Evolutionary conservation across 1,284 basidiomycete genomes (phyloP).

Genomic region (Heterobasidion occidentale): DNA sequence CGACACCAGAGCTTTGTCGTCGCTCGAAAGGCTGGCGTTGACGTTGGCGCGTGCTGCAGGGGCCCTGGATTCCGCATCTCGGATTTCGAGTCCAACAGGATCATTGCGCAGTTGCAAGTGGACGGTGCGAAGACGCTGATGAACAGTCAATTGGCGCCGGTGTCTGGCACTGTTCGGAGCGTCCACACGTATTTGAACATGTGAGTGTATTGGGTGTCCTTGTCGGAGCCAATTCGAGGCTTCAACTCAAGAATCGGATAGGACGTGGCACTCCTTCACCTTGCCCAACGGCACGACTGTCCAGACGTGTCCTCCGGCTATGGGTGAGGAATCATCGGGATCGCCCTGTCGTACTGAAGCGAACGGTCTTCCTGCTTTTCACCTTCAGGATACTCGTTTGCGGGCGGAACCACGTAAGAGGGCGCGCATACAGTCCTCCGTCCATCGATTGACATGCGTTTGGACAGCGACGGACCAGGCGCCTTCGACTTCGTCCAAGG

Average conservation of each 20-base stretch:
- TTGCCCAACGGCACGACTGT: conserved; percentile 62
- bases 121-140: conserved; percentile 58
- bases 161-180: conserved; percentile 54
- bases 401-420: conserved; percentile 69
- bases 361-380: background rate
- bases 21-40: background rate
- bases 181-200: conserved; percentile 65
- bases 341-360: background rate
- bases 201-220: conserved; percentile 28
- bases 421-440: conserved; percentile 13
- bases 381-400: conserved; percentile 33
- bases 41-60: conserved; percentile 23
- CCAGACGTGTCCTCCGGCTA: conserved; percentile 71
- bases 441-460: background rate
- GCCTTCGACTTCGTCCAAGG: conserved; percentile 80
- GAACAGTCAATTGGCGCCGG: conserved; percentile 32
- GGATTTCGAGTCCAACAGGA: conserved; percentile 63
- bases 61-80: conserved; percentile 68
- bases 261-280: conserved; percentile 49
- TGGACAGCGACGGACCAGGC: conserved; percentile 66
- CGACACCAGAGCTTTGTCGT: background rate
- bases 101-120: conserved; percentile 64
- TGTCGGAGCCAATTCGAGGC: background rate
- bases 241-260: background rate
- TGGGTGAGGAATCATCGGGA: conserved; percentile 40